phyloP scores from a whole-genome alignment of 495 filamentous ascomycete genomes.

The Cetradonia linearis region DNA sequence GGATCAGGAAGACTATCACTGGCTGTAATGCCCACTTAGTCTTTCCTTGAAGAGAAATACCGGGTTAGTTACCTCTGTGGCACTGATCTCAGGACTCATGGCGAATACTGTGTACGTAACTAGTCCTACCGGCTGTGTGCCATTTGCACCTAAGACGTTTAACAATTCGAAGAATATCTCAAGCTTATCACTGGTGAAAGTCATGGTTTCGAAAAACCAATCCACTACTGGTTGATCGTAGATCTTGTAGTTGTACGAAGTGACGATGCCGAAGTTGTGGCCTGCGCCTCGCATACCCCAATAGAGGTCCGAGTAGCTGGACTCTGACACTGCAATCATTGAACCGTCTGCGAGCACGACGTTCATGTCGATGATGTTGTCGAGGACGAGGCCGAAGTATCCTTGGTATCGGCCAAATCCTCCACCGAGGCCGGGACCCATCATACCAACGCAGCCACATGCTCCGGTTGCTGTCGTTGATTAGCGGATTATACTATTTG shows the following conservation, averaged over 20 bases:
- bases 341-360: conserved; percentile 21
- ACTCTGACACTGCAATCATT: conserved; percentile 13
- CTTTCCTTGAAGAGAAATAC: not conserved
- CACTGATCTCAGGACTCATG: conserved; percentile 18
- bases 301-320: conserved; percentile 18
- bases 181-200: conserved; percentile 18
- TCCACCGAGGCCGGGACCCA: conserved; percentile 22
- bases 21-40: not conserved
- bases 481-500: not conserved
- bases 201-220: conserved; percentile 23
- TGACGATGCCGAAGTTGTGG: conserved; percentile 25
- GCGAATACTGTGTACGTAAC: conserved; percentile 26
- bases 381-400: conserved; percentile 16
- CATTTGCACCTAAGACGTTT: conserved; percentile 1
- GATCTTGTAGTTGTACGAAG: conserved; percentile 18
- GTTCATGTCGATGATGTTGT: conserved; percentile 17
- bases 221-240: conserved; percentile 26
- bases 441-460: conserved; percentile 18
- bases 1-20: not conserved
- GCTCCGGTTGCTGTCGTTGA: not conserved
- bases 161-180: not conserved
- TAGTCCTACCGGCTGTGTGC: conserved; percentile 11
- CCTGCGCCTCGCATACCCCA: conserved; percentile 24
- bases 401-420: conserved; percentile 21
- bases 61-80: conserved; percentile 7